Percentiles rank a stretch among this genome's conserved stretches.
These are phyloP conservation scores for Syzygium aqueum DNA, from an alignment of 345 rosid species.

Conservation along the genomic window DNA sequence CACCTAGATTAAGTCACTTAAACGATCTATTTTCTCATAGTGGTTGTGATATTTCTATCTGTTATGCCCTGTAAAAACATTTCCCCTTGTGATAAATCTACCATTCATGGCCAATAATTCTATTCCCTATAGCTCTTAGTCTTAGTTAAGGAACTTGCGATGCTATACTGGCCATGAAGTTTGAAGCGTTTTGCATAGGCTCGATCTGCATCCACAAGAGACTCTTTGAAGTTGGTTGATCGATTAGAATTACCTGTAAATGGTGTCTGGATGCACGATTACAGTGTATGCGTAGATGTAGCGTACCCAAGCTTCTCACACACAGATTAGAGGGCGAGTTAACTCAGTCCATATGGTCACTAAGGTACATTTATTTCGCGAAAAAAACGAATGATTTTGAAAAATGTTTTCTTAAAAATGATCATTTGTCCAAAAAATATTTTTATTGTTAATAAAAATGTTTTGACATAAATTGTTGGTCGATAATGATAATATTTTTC, in stretches of 20 bases:
- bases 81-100: too few relatives aligned
- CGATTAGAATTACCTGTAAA: not conserved
- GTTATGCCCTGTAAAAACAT: too few relatives aligned
- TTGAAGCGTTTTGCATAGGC: not conserved
- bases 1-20: not conserved
- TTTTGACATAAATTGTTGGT: too few relatives aligned
- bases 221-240: not conserved
- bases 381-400: too few relatives aligned
- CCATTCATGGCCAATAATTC: too few relatives aligned
- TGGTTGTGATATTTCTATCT: not conserved
- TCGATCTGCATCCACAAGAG: not conserved
- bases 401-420: too few relatives aligned
- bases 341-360: not conserved
- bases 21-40: not conserved
- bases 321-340: not conserved
- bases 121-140: not conserved
- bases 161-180: not conserved
- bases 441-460: too few relatives aligned
- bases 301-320: not conserved
- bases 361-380: not conserved
- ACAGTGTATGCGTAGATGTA: not conserved
- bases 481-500: too few relatives aligned
- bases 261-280: not conserved
- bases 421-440: too few relatives aligned
- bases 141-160: not conserved